These are phyloP conservation scores for Bauhinia variegata DNA, from an alignment of 306 rosid species.

Conservation along the genomic window DNA sequence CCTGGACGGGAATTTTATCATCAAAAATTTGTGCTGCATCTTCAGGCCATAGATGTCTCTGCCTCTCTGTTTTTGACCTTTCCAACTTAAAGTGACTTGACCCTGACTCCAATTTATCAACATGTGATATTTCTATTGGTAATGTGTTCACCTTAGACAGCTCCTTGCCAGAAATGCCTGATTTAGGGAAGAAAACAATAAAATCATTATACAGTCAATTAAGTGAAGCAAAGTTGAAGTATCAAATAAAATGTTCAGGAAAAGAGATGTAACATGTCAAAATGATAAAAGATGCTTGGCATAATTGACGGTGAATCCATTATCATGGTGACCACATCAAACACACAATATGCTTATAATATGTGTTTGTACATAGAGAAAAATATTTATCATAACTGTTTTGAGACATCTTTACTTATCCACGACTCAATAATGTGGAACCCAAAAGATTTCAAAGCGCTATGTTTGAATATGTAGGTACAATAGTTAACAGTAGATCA, in stretches of 20 bases:
- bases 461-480: background rate
- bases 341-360: background rate
- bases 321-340: background rate
- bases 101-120: constrained; percentile 45
- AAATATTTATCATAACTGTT: background rate
- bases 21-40: constrained; percentile 84
- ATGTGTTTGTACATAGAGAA: background rate
- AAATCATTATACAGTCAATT: constrained; percentile 1
- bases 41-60: constrained; percentile 56
- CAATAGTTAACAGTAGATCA: background rate
- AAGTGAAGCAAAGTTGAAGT: constrained; percentile 25
- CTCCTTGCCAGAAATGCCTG: constrained; percentile 57
- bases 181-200: constrained; percentile 26
- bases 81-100: constrained; percentile 58
- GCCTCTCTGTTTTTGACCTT: constrained; percentile 78
- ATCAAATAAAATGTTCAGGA: constrained; percentile 18
- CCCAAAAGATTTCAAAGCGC: background rate
- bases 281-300: constrained; percentile 13
- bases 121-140: constrained; percentile 50
- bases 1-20: constrained; percentile 58
- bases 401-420: background rate
- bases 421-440: background rate
- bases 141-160: constrained; percentile 51
- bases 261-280: constrained; percentile 1
- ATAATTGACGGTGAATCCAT: constrained; percentile 1